A percentile compares a stretch with the other conserved stretches of the same genome.
Evolutionary conservation across 2,329 filamentous ascomycete genomes (phyloP).

Genomic region (Pseudocercospora fijiensis): DNA sequence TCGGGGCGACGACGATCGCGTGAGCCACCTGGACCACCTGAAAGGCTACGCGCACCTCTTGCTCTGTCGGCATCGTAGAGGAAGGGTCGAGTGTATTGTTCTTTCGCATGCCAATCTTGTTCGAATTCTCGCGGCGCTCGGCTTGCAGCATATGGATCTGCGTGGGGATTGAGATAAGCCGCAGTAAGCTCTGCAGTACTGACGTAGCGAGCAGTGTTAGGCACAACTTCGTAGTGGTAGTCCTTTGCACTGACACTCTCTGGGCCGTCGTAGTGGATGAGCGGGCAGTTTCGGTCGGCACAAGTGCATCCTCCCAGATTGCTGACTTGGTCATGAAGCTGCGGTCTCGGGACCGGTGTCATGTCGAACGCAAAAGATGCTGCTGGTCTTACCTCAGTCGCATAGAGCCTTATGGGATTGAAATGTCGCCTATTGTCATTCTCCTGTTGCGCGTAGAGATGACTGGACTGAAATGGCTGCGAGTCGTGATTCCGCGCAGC

Average conservation of each 20-base stretch:
- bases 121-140: not conserved
- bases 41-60: not conserved
- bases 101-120: conserved; percentile 10
- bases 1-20: not conserved
- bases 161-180: not conserved
- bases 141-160: not conserved
- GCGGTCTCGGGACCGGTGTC: not conserved
- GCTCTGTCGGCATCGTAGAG: not conserved
- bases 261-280: not conserved
- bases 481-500: not conserved
- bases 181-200: not conserved
- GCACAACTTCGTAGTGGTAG: not conserved
- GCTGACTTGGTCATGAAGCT: not conserved
- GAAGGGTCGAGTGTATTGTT: conserved; percentile 3
- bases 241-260: not conserved
- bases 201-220: conserved; percentile 1
- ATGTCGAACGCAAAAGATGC: conserved; percentile 12
- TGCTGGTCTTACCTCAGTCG: conserved; percentile 5
- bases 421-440: no score
- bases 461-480: not conserved
- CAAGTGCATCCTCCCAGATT: not conserved
- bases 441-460: not conserved
- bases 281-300: not conserved
- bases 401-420: not conserved
- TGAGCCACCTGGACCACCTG: not conserved